A percentile compares a stretch with the other conserved stretches of the same genome.
phyloP scores from a whole-genome alignment of 441 rosid genomes.

The Brassica hybrid region DNA sequence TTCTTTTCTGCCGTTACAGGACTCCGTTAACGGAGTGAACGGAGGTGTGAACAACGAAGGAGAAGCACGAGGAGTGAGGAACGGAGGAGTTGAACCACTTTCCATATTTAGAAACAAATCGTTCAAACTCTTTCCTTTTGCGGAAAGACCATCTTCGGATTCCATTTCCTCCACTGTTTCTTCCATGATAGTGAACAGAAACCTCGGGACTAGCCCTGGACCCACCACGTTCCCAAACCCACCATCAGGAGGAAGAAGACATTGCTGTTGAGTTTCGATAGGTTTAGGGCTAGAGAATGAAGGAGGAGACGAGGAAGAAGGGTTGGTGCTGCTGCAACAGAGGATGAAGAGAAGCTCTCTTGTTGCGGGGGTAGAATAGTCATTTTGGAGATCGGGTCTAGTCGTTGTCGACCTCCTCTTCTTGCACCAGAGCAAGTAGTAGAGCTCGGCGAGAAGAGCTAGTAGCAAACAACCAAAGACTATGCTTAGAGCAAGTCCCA shows the following conservation, averaged over 20 bases:
- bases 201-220: conserved; percentile 75
- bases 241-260: conserved; percentile 40
- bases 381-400: conserved; percentile 53
- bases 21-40: conserved; percentile 59
- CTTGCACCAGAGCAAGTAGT: conserved; percentile 92
- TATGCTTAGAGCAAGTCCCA: conserved; percentile 87
- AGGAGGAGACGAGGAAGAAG: conserved; percentile 35
- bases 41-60: conserved; percentile 93
- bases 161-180: conserved; percentile 96
- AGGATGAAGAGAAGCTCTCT: conserved; percentile 77
- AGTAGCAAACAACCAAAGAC: conserved; percentile 81
- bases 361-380: conserved; percentile 61
- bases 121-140: conserved; percentile 72
- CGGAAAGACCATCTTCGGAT: conserved; percentile 72
- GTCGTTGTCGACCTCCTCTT: conserved; percentile 46
- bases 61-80: conserved; percentile 82
- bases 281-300: conserved; percentile 36
- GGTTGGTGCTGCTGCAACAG: conserved; percentile 65
- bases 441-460: conserved; percentile 83
- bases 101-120: conserved; percentile 71
- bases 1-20: conserved; percentile 38
- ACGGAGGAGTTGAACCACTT: conserved; percentile 71
- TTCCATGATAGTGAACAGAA: conserved; percentile 82
- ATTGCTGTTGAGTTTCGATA: conserved; percentile 40
- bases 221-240: conserved; percentile 52